phyloP scores from a whole-genome alignment of 176 grass and related monocot species.

The Aegilops sharonensis region DNA sequence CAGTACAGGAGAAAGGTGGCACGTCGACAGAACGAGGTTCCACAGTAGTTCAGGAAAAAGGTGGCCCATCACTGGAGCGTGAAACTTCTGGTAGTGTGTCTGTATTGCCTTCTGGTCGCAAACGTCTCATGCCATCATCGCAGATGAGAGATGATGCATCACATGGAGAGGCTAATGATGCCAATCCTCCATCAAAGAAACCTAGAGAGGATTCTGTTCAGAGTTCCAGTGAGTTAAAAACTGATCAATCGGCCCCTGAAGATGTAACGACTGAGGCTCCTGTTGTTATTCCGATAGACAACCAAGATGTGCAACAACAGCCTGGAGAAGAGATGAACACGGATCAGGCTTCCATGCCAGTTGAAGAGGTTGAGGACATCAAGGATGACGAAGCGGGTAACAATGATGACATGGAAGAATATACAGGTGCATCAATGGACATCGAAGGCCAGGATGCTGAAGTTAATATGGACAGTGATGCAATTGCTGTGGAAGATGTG shows the following conservation, averaged over 20 bases:
- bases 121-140: slow-evolving; percentile 48
- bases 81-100: slow-evolving; percentile 40
- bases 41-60: slow-evolving; percentile 44
- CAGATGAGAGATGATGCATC: slow-evolving; percentile 44
- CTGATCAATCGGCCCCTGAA: slow-evolving; percentile 22
- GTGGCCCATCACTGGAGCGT: slow-evolving; percentile 41
- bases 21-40: slow-evolving; percentile 35
- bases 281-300: slow-evolving; percentile 32
- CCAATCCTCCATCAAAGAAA: slow-evolving; percentile 78
- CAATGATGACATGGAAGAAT: slow-evolving; percentile 60
- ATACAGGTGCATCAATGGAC: slow-evolving; percentile 33
- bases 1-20: slow-evolving; percentile 45
- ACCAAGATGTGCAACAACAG: slow-evolving; percentile 43
- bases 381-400: slow-evolving; percentile 54
- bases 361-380: slow-evolving; percentile 41
- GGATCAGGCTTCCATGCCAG: slow-evolving; percentile 45
- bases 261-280: slow-evolving; percentile 38
- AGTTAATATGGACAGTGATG: slow-evolving; percentile 39
- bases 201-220: slow-evolving; percentile 64
- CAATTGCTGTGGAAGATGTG: slow-evolving; percentile 34
- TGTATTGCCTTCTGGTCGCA: slow-evolving; percentile 49
- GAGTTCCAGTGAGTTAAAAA: slow-evolving; percentile 41
- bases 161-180: slow-evolving; percentile 45
- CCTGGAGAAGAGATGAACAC: slow-evolving; percentile 63
- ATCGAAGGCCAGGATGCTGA: slow-evolving; percentile 53